Evolutionary conservation across 768 basidiomycete genomes (phyloP).

Genomic region (Hydnum rufescens): DNA sequence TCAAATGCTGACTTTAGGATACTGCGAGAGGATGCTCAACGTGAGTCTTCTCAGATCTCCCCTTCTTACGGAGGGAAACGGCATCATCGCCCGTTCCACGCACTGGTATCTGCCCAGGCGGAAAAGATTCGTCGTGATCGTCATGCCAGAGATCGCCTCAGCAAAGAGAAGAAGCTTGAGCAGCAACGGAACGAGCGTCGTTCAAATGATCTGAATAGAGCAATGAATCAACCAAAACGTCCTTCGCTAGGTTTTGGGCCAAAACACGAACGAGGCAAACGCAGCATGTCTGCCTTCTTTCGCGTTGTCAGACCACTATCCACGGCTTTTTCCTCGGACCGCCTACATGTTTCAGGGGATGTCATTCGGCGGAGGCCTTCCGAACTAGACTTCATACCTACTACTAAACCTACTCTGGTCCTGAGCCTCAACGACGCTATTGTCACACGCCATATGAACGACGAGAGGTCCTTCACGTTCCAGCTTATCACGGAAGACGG

Average conservation of each 20-base stretch:
- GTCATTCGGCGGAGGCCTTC: conserved; percentile 29
- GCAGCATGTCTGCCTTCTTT: conserved; percentile 71
- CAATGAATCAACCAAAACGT: conserved; percentile 35
- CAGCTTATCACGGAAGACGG: conserved; percentile 75
- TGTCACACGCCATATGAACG: conserved; percentile 52
- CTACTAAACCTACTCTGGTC: conserved; percentile 56
- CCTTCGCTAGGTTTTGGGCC: conserved; percentile 29
- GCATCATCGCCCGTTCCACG: conserved; percentile 43
- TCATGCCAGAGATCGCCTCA: conserved; percentile 42
- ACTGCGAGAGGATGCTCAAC: conserved; percentile 55
- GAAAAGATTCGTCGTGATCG: conserved; percentile 72
- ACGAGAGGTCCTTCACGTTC: conserved; percentile 66
- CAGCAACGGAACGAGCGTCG: conserved; percentile 51
- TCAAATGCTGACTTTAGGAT: conserved; percentile 50
- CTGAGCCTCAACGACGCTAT: conserved; percentile 54
- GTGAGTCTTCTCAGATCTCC: conserved; percentile 34
- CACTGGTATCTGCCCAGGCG: conserved; percentile 40
- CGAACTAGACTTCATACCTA: conserved; percentile 54
- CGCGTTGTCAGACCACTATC: conserved; percentile 60
- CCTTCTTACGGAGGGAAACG: conserved; percentile 27
- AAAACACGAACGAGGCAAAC: conserved; percentile 71
- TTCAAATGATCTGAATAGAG: conserved; percentile 54
- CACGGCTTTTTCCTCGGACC: conserved; percentile 59
- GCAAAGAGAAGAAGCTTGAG: conserved; percentile 58
- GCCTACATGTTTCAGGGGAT: conserved; percentile 8